Percentiles rank a stretch among this genome's conserved stretches.
These are phyloP conservation scores for Marasmius sp. DNA, from an alignment of 1,284 basidiomycete species.

Conservation along the genomic window DNA sequence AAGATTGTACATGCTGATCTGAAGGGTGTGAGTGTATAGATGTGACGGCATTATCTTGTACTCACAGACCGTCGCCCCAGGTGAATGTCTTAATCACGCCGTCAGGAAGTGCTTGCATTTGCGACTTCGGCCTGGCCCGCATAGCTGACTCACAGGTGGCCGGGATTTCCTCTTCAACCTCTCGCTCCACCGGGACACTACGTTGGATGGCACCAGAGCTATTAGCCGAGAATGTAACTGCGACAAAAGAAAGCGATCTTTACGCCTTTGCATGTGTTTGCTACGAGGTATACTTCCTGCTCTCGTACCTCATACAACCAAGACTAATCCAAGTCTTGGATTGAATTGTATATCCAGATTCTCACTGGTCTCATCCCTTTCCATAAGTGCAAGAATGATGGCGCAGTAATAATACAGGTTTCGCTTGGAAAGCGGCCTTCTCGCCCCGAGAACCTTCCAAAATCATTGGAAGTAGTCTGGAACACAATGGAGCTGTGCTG, in stretches of 20 bases:
- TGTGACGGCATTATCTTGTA: background rate
- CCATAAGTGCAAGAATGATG: background rate
- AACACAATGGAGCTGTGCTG: too few relatives aligned
- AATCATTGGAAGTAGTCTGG: too few relatives aligned
- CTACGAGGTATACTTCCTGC: background rate
- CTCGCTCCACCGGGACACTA: background rate
- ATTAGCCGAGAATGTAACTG: background rate
- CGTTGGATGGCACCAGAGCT: background rate
- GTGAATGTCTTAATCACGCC: constrained; percentile 10
- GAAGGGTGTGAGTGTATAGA: background rate
- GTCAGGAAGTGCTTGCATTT: constrained; percentile 6
- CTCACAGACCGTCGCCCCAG: background rate
- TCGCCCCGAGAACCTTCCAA: background rate
- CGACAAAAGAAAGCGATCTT: background rate
- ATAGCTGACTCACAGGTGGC: background rate
- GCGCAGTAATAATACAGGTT: background rate
- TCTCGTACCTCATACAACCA: background rate
- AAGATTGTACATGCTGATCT: background rate
- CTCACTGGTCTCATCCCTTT: background rate
- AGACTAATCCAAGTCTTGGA: too few relatives aligned
- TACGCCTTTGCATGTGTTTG: background rate
- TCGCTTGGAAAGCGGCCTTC: background rate
- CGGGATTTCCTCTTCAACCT: background rate
- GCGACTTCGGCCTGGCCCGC: constrained; percentile 8
- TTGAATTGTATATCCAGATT: background rate